Evolutionary conservation across 805 yeast genomes (phyloP), one percentile per base, ranked within the genome.

Genomic region (Debaryomyces tyrocola): DNA sequence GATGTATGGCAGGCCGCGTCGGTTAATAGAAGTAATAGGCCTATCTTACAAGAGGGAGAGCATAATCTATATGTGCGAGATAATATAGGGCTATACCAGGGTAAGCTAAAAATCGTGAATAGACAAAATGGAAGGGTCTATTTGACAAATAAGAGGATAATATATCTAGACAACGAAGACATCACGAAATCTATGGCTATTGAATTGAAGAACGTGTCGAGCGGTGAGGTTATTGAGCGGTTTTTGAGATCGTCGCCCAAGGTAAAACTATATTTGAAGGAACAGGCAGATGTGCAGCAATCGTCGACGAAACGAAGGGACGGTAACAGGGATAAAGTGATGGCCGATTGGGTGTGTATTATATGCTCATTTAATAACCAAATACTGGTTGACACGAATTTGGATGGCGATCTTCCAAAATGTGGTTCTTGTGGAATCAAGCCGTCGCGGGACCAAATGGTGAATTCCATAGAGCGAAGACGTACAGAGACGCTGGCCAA

Each of bases 241-340:
- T 88, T 91, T 57, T 62, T 92, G 41, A 80, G 84, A 51, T 79
- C 90, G 4, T 86, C 94, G 10, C 90, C 97, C 0, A 88, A 90
- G 56, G 73, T 91, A n/a, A 79, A 69, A 51, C 44, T 67, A 10
- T 67, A 48, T 44, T 20, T 68, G 11, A 51, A 51, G 37, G 52
- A 47, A 12, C 15, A 27, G 5, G 24, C 15, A 20, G 8, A 40
- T 6, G 20, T 14, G 15, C 40, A 33, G 29, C 34, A 11, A 18
- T 18, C 15, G 9, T 14, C 14, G 7, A 15, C 9, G 15, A 12
- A 27, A 12, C 46, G 14, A 43, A 24, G n/a, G 7, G 41, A 9
- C 6, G 33, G 20, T 14, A 35, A 28, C 8, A 12, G 14, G n/a
- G 20, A 40, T 31, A 20, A 40, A 11, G 49, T 33, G 10, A 35